Evolutionary conservation across 495 filamentous ascomycete genomes (phyloP), one percentile per base, ranked within the genome.

Genomic region (Penicillium canescens): DNA sequence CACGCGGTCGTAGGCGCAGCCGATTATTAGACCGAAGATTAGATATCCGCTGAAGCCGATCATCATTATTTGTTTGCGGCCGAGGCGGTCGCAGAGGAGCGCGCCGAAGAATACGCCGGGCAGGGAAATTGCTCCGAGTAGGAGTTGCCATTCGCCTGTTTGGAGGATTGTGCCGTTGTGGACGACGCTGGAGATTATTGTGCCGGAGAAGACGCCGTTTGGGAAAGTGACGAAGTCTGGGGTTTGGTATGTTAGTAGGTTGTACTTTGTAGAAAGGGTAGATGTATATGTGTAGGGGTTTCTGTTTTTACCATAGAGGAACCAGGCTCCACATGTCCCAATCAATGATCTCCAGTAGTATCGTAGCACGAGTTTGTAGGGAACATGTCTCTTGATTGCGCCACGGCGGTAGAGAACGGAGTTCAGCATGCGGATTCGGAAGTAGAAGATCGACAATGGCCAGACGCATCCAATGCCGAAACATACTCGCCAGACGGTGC

Each of bases 51-150:
- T 69, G 54, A 80, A 82, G 2, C 78, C 79, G 9, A 82, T 56
- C 74, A 81, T 81, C 77, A 80, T 80, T n/a, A 73, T 73, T 4
- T 71, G 65, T 46, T 79, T 78, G 0, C 79, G 70, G 4, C 79
- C 79, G 14, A 81, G 54, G 3, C 57, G 51, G 41, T 81, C 71
- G 47, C 75, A 79, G 1, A 82, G 70, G 14, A 60, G 56, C 0
- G 78, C 79, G 8, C 79, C 79, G 50, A 82, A 57, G 53, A 82
- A 71, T 13, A 79, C 77, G 8, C 79, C 79, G 0, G 79, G 79
- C 0, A 82, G 59, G 9, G 74, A 55, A 23, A 81, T 61, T 18
- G 67, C 61, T 18, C 71, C 75, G 9, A 81, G 73, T 2, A 82
- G 68, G 18, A 81, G 67, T 43, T 77, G 74, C 77, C 78, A 82